These are phyloP conservation scores for Colletotrichum limetticola DNA, from an alignment of 2,329 filamentous ascomycete genomes.

Conservation along the genomic window DNA sequence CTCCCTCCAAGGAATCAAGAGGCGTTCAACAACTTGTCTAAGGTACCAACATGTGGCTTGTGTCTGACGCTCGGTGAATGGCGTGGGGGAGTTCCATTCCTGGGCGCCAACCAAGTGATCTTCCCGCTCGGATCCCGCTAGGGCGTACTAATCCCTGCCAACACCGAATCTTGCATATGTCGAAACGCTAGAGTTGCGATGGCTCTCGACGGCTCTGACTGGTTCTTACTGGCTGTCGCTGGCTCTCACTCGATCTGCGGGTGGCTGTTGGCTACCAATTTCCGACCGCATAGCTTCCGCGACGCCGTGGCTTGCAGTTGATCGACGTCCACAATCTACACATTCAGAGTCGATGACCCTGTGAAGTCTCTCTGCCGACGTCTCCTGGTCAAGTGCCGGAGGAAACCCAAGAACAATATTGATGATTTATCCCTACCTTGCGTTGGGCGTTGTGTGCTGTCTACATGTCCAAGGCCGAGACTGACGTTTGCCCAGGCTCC, in stretches of 20 bases:
- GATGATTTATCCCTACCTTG: neutral
- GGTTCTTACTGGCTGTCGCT: neutral
- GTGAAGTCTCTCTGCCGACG: constrained; percentile 1
- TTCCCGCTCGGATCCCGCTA: constrained; percentile 34
- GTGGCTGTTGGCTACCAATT: neutral
- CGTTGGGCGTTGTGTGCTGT: neutral
- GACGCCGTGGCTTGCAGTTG: constrained; percentile 27
- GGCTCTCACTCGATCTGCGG: neutral
- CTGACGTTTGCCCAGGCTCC: neutral
- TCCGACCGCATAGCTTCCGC: constrained; percentile 7
- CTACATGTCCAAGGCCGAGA: neutral
- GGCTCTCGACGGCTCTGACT: constrained; percentile 25
- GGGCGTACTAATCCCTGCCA: constrained; percentile 28
- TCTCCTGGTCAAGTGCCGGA: neutral
- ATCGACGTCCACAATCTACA: constrained; percentile 16
- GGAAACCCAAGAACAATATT: neutral
- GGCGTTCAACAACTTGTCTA: neutral
- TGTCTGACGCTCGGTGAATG: constrained; percentile 25
- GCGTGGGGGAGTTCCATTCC: constrained; percentile 30
- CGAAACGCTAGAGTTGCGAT: constrained; percentile 34
- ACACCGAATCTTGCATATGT: constrained; percentile 35
- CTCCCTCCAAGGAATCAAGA: neutral
- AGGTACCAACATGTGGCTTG: constrained; percentile 5
- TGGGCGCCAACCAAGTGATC: constrained; percentile 30
- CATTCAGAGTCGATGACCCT: constrained; percentile 12